Conservation (phyloP, 805 yeast species). For the Metschnikowia kunwiensis region DNA sequence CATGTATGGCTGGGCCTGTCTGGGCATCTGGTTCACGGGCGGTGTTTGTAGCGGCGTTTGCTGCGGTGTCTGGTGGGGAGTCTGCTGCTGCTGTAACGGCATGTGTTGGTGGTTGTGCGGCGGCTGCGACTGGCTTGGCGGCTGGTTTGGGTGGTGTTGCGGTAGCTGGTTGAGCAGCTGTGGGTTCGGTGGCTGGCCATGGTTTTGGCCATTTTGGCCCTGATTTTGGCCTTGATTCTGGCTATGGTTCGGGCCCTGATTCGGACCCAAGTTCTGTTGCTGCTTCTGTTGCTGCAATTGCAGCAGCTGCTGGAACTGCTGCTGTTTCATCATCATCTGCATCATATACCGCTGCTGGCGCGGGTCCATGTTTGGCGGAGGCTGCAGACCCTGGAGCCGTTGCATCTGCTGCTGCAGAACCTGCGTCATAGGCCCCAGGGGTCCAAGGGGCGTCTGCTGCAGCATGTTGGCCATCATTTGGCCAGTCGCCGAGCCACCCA, state of each 20-base stretch:
- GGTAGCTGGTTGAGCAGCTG: too few relatives aligned
- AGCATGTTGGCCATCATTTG: conserved; percentile 1
- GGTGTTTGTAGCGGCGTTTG: conserved; percentile 11
- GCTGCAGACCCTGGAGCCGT: conserved; percentile 3
- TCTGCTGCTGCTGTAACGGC: conserved; percentile 11
- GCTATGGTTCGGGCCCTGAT: not conserved
- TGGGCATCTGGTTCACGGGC: conserved; percentile 7
- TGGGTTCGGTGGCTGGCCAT: not conserved
- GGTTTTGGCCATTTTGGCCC: conserved; percentile 19
- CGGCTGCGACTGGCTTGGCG: conserved; percentile 12
- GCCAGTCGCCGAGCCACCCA: not conserved
- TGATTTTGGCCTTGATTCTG: conserved; percentile 15
- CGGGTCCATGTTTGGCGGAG: conserved; percentile 10
- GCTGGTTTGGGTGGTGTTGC: conserved; percentile 5
- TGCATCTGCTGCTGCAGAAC: conserved; percentile 4
- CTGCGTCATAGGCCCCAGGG: conserved; percentile 1
- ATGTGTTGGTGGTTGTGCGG: conserved; percentile 8
- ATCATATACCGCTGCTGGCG: conserved; percentile 24
- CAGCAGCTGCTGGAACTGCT: conserved; percentile 17
- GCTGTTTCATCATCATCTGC: conserved; percentile 27
- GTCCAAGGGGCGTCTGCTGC: not conserved
- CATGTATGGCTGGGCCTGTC: not conserved
- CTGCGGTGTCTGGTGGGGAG: conserved; percentile 12
- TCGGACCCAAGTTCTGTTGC: conserved; percentile 17
- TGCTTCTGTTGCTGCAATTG: conserved; percentile 21